phyloP scores from a whole-genome alignment of 306 rosid genomes.

The Hylodesmum podocarpum region DNA sequence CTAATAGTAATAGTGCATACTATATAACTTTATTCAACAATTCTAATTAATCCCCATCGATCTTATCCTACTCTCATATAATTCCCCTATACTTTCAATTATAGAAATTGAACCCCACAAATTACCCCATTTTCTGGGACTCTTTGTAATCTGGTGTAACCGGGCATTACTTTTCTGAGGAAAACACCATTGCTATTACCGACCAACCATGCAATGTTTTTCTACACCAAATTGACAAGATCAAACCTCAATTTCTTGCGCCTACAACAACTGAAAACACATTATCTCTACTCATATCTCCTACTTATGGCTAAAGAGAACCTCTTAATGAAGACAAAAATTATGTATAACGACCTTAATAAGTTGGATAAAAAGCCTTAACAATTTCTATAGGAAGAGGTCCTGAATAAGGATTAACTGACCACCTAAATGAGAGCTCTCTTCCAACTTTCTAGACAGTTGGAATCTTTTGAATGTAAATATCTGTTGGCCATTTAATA shows the following conservation, averaged over 20 bases:
- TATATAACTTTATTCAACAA: slow-evolving; percentile 4
- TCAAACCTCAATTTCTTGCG: not conserved
- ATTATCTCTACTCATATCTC: not conserved
- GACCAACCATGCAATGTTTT: not conserved
- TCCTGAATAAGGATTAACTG: not conserved
- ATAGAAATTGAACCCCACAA: not conserved
- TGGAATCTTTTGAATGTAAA: slow-evolving; percentile 2
- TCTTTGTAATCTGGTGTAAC: not conserved
- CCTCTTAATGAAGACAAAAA: not conserved
- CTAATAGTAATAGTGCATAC: not conserved
- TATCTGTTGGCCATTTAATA: not conserved
- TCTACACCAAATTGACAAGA: not conserved
- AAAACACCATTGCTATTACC: not conserved
- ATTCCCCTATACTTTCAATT: not conserved
- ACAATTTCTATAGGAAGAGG: not conserved
- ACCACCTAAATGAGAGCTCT: not conserved
- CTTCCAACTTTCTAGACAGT: not conserved
- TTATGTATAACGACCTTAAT: no score
- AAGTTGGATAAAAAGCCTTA: not conserved
- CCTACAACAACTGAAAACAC: not conserved
- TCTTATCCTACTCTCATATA: not conserved
- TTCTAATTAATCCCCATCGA: not conserved
- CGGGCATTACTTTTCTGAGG: not conserved
- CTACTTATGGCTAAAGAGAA: not conserved
- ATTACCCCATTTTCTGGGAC: slow-evolving; percentile 7